Evolutionary conservation across 2,329 filamentous ascomycete genomes (phyloP).

Genomic region (Penicillium sp.): DNA sequence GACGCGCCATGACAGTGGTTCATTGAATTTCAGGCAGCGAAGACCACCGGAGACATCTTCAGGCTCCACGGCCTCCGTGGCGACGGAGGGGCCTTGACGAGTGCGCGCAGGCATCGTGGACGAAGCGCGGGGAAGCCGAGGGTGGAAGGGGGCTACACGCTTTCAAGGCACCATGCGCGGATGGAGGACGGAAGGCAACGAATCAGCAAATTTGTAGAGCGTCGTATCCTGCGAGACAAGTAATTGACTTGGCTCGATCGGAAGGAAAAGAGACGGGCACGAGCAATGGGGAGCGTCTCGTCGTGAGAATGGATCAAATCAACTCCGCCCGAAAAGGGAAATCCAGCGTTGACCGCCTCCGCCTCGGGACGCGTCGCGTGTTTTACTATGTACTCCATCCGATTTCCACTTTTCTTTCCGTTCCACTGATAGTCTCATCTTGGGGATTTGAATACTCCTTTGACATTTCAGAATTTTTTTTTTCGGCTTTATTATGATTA

Average conservation of each 20-base stretch:
- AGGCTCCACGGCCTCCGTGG: conserved; percentile 36
- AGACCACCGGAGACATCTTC: conserved; percentile 41
- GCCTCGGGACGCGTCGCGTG: conserved; percentile 17
- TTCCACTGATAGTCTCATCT: neutral
- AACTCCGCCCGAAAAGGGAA: conserved; percentile 10
- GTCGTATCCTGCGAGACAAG: neutral
- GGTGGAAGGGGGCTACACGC: conserved; percentile 16
- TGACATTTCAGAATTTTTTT: neutral
- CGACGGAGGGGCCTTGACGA: conserved; percentile 41
- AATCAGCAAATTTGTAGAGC: neutral
- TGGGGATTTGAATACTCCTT: neutral
- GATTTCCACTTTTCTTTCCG: too few relatives aligned
- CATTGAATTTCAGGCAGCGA: conserved; percentile 72
- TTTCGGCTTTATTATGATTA: neutral
- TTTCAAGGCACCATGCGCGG: conserved; percentile 30
- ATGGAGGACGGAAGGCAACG: neutral
- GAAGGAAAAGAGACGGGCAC: conserved; percentile 2
- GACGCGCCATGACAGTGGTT: conserved; percentile 87
- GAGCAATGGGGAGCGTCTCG: conserved; percentile 3
- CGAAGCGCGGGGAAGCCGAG: conserved; percentile 31
- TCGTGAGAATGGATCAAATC: neutral
- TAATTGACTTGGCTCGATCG: neutral
- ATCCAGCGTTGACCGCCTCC: conserved; percentile 13
- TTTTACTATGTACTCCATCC: neutral
- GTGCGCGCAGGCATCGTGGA: conserved; percentile 51